phyloP scores from a whole-genome alignment of 305 asterid species.

The Salvia sclarea region DNA sequence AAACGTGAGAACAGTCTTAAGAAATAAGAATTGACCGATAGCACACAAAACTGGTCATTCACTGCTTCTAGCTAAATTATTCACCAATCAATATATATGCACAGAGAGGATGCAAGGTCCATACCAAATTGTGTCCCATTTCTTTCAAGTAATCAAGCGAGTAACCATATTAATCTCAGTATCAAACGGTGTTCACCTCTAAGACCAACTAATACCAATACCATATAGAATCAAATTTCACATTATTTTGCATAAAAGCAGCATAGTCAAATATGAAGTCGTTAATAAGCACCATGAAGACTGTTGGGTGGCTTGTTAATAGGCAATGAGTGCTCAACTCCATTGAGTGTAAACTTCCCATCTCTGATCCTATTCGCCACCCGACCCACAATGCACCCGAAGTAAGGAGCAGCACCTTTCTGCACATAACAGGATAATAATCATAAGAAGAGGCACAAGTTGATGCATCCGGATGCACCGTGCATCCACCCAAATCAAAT shows the following conservation, averaged over 20 bases:
- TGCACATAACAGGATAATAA: conserved; percentile 31
- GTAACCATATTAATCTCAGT: neutral
- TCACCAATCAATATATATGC: neutral
- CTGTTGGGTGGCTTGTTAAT: conserved; percentile 90
- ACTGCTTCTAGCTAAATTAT: neutral
- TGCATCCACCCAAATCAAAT: too few species aligned
- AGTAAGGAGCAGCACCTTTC: conserved; percentile 87
- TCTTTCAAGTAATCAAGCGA: neutral
- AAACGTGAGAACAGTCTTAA: neutral
- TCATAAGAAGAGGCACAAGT: neutral
- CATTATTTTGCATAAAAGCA: neutral
- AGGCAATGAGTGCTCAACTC: conserved; percentile 65
- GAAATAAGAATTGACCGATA: neutral
- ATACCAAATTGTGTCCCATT: conserved; percentile 3
- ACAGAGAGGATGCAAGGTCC: neutral
- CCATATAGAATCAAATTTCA: neutral
- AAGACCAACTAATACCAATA: neutral
- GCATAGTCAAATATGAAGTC: too few species aligned
- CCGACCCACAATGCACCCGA: conserved; percentile 97
- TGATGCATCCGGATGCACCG: too few species aligned
- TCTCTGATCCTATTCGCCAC: conserved; percentile 96
- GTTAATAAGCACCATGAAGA: conserved; percentile 64
- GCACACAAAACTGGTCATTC: neutral
- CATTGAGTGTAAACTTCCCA: conserved; percentile 81
- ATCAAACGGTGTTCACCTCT: neutral